These are phyloP conservation scores for Botrytis hyacinthi DNA, from an alignment of 2,329 filamentous ascomycete genomes.

Conservation along the genomic window DNA sequence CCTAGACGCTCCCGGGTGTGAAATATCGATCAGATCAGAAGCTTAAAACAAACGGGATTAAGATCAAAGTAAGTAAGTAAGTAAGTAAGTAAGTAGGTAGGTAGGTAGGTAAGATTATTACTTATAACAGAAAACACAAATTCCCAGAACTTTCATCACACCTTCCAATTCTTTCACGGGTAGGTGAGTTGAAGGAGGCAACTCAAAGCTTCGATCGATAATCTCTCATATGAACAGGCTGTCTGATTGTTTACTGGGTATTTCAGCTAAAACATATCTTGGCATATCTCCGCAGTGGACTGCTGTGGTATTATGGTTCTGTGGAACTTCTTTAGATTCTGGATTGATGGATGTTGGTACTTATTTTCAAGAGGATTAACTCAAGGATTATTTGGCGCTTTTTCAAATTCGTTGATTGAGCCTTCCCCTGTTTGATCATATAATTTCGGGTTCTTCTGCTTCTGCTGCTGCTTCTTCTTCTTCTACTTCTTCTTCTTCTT, in stretches of 20 bases:
- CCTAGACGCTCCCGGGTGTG: neutral
- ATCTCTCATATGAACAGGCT: neutral
- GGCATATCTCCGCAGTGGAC: neutral
- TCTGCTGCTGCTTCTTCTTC: neutral
- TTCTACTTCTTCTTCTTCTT: neutral
- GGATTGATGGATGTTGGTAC: slow-evolving; percentile 1
- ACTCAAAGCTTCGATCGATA: neutral
- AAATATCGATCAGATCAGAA: neutral
- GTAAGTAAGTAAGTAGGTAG: no score
- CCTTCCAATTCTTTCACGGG: slow-evolving; percentile 13
- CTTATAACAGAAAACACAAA: neutral
- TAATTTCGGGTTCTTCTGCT: neutral
- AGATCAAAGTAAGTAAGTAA: neutral
- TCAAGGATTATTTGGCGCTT: slow-evolving; percentile 15
- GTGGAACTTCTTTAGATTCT: slow-evolving; percentile 1
- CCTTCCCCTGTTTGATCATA: neutral
- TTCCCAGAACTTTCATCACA: neutral
- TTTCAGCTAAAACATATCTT: slow-evolving; percentile 10
- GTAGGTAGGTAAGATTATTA: neutral
- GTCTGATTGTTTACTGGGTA: neutral
- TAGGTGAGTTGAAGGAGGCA: neutral
- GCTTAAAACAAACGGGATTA: neutral
- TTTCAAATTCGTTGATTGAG: neutral
- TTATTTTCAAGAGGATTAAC: slow-evolving; percentile 9
- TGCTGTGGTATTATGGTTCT: neutral